Conservation (phyloP, 176 grass and related monocot genomes). For the Guadua angustifolia region DNA sequence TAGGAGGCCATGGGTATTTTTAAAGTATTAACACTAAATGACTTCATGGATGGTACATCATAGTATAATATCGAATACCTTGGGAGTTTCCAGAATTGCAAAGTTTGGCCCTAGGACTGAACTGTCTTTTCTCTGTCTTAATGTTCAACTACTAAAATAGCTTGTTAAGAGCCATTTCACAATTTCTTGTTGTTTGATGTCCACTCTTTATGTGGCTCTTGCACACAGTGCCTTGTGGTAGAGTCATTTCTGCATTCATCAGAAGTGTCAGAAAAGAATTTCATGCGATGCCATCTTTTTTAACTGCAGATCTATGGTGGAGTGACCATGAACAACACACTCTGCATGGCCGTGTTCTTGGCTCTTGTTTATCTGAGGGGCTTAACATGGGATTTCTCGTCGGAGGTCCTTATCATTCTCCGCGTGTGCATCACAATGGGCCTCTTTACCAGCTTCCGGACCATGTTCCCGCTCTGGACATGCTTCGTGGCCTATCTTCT, state of each 20-base stretch:
- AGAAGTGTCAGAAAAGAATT: not conserved
- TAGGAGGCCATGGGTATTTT: not conserved
- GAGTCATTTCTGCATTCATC: not conserved
- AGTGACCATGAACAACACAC: slow-evolving; percentile 91
- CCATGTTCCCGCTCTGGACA: slow-evolving; percentile 74
- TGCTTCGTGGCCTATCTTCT: slow-evolving; percentile 61
- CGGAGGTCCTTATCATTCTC: slow-evolving; percentile 75
- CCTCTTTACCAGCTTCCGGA: slow-evolving; percentile 78
- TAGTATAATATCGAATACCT: not conserved
- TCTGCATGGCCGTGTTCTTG: slow-evolving; percentile 79
- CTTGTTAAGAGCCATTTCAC: not conserved
- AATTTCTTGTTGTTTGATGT: not conserved
- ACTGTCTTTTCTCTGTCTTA: not conserved
- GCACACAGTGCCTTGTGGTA: not conserved
- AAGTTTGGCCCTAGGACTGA: not conserved
- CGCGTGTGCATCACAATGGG: slow-evolving; percentile 83
- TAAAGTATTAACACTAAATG: not conserved
- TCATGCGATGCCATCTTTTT: not conserved
- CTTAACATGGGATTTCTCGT: slow-evolving; percentile 82
- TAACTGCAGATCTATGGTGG: slow-evolving; percentile 67
- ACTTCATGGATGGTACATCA: not conserved
- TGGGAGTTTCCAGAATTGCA: not conserved
- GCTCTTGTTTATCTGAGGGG: slow-evolving; percentile 64
- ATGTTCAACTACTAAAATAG: not conserved
- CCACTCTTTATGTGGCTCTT: not conserved